phyloP scores from a whole-genome alignment of 768 basidiomycete genomes.

The Leccinum barrowsii region DNA sequence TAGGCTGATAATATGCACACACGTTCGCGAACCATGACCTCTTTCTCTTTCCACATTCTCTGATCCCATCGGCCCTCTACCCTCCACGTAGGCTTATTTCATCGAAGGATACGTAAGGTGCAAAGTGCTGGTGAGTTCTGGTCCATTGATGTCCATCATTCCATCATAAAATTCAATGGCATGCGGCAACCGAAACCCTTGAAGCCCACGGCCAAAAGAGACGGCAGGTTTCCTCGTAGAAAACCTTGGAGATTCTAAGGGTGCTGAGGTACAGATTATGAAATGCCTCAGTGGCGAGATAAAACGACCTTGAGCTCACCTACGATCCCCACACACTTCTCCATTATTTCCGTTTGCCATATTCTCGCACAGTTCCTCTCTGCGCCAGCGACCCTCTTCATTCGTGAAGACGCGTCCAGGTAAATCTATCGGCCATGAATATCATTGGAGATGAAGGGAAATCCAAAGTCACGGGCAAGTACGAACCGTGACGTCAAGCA shows the following conservation, averaged over 20 bases:
- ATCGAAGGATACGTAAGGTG: too few relatives aligned
- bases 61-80: too few relatives aligned
- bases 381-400: not conserved
- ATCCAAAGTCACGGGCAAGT: not conserved
- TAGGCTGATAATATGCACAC: too few relatives aligned
- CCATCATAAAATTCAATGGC: not conserved
- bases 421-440: slow-evolving; percentile 57
- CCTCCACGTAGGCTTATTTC: too few relatives aligned
- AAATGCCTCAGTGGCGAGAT: not conserved
- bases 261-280: not conserved
- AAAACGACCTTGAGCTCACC: not conserved
- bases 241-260: not conserved
- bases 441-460: not conserved
- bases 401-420: slow-evolving; percentile 61
- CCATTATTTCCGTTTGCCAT: not conserved
- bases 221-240: too few relatives aligned
- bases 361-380: slow-evolving; percentile 9
- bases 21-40: too few relatives aligned
- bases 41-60: too few relatives aligned
- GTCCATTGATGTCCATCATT: not conserved
- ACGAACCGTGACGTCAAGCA: slow-evolving; percentile 66
- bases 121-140: not conserved
- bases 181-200: not conserved
- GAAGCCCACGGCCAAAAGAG: not conserved
- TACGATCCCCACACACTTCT: not conserved